A percentile compares a stretch with the other conserved stretches of the same genome.
Conservation (phyloP, 108 stramenopile species). For the Epipyxis sp. region DNA sequence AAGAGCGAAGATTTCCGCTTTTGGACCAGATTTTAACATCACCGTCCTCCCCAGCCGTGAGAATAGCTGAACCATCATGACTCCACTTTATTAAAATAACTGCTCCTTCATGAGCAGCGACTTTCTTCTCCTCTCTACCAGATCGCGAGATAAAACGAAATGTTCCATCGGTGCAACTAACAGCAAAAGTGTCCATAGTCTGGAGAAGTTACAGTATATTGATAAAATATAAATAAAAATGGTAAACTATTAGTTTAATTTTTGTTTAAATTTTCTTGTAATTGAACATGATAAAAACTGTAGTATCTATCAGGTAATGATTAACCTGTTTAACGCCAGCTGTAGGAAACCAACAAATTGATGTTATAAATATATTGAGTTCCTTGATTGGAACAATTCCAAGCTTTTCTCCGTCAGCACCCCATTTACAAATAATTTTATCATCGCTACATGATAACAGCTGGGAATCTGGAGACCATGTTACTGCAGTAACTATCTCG, state of each 20-base stretch:
- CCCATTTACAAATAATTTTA: conserved; percentile 48
- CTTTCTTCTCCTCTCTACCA: conserved; percentile 63
- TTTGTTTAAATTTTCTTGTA: not conserved
- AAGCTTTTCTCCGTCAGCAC: conserved; percentile 38
- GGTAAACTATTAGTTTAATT: no score
- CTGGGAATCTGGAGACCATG: conserved; percentile 52
- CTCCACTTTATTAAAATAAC: conserved; percentile 58
- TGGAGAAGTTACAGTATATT: no score
- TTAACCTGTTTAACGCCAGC: conserved; percentile 36
- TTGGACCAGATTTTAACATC: conserved; percentile 64
- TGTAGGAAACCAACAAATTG: conserved; percentile 54
- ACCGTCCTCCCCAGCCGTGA: conserved; percentile 67
- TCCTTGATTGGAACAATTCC: conserved; percentile 44
- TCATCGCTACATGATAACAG: conserved; percentile 52
- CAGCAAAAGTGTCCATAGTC: conserved; percentile 51
- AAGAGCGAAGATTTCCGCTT: conserved; percentile 61
- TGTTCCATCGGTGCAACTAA: conserved; percentile 60
- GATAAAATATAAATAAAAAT: no score
- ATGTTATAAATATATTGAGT: conserved; percentile 53
- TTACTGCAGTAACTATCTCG: conserved; percentile 52
- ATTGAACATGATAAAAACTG: not conserved
- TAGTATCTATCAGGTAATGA: not conserved
- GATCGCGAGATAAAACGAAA: conserved; percentile 51
- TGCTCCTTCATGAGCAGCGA: conserved; percentile 52
- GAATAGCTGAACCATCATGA: conserved; percentile 60